Conservation (phyloP, 257 asterid species). For the Fraxinus anomala region DNA sequence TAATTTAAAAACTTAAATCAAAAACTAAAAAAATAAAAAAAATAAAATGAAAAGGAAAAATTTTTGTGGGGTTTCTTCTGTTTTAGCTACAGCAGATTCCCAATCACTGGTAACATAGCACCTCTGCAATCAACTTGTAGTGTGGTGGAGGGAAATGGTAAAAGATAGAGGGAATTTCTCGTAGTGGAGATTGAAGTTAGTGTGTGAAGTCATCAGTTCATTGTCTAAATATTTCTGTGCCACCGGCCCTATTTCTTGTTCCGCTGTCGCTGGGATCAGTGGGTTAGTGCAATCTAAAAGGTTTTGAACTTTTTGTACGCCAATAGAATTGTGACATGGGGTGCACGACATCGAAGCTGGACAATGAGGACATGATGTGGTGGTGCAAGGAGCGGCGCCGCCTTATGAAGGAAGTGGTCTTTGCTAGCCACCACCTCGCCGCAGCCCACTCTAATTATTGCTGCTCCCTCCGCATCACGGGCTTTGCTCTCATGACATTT, state of each 20-base stretch:
- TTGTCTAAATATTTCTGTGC: not conserved
- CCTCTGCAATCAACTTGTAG: no score
- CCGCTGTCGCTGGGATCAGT: conserved; percentile 13
- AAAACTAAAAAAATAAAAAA: no score
- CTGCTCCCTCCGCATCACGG: conserved; percentile 81
- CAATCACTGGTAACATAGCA: no score
- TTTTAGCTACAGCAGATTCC: no score
- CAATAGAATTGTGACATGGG: conserved; percentile 51
- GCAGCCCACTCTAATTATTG: conserved; percentile 97
- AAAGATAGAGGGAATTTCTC: conserved; percentile 10
- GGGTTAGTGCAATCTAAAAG: not conserved
- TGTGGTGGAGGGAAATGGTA: not conserved
- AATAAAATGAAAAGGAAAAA: no score
- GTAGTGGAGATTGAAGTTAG: conserved; percentile 27
- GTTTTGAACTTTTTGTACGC: not conserved
- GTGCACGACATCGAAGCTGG: conserved; percentile 89
- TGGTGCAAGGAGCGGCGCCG: conserved; percentile 99
- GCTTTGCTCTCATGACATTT: conserved; percentile 76
- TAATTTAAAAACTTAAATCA: no score
- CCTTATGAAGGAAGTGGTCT: conserved; percentile 82
- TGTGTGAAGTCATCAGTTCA: conserved; percentile 29
- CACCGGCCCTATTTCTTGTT: not conserved
- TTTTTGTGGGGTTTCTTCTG: no score
- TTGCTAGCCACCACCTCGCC: conserved; percentile 90
- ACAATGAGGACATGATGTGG: conserved; percentile 92